Evolutionary conservation across 306 rosid species (phyloP).

Genomic region (Gastrolobium bilobum): DNA sequence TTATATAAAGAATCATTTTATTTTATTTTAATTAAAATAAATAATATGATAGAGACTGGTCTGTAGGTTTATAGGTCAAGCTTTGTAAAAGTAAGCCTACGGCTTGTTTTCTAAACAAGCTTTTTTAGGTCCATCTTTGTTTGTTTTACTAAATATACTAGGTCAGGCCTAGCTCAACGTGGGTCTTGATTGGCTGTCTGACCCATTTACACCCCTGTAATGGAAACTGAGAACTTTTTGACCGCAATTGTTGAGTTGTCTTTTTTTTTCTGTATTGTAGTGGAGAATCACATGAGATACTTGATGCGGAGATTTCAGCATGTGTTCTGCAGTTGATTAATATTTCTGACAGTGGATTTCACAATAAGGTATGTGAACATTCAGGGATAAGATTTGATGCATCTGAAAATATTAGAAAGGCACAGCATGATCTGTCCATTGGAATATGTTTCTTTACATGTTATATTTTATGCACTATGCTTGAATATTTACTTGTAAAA

Average conservation of each 20-base stretch:
- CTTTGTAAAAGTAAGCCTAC: no score
- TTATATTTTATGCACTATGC: neutral
- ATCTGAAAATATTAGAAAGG: constrained; percentile 20
- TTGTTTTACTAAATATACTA: no score
- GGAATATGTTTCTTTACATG: neutral
- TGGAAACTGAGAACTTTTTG: constrained; percentile 21
- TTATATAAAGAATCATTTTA: no score
- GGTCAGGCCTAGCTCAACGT: no score
- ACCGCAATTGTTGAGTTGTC: constrained; percentile 25
- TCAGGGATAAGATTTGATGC: constrained; percentile 2
- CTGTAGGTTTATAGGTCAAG: no score
- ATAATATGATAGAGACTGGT: no score
- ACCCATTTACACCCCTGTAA: no score
- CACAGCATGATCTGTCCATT: constrained; percentile 20
- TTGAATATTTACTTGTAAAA: neutral
- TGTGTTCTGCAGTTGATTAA: constrained; percentile 56
- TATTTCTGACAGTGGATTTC: constrained; percentile 60
- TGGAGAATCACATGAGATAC: constrained; percentile 58
- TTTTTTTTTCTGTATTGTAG: constrained; percentile 46
- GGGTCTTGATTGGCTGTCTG: no score
- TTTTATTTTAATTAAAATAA: no score
- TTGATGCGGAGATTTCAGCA: constrained; percentile 64
- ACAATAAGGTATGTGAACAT: constrained; percentile 51
- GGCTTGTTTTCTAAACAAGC: no score
- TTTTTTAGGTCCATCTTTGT: no score